phyloP scores from a whole-genome alignment of 768 basidiomycete genomes.

The Phanerochaete carnosa region DNA sequence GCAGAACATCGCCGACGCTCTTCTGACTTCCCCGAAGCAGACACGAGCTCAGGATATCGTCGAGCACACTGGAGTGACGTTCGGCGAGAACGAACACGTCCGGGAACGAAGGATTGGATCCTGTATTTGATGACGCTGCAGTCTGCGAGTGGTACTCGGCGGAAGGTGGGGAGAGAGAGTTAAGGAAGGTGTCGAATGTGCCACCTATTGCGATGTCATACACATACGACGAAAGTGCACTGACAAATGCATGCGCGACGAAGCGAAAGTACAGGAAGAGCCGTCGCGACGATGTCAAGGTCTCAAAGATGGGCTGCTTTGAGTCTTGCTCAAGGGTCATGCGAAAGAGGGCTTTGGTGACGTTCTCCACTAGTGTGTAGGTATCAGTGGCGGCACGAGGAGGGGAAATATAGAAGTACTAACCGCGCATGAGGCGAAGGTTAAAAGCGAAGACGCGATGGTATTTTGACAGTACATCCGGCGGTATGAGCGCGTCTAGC shows the following conservation, averaged over 20 bases:
- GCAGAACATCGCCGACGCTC: slow-evolving; percentile 60
- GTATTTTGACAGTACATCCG: slow-evolving; percentile 76
- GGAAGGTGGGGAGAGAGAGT: slow-evolving; percentile 11
- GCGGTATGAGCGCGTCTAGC: slow-evolving; percentile 68
- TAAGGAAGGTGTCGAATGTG: slow-evolving; percentile 70
- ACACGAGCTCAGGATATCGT: slow-evolving; percentile 75
- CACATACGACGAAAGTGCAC: slow-evolving; percentile 64
- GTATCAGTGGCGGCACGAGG: not conserved
- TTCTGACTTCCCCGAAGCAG: slow-evolving; percentile 67
- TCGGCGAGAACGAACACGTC: slow-evolving; percentile 73
- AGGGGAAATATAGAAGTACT: slow-evolving; percentile 13
- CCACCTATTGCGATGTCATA: slow-evolving; percentile 80
- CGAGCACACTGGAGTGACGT: slow-evolving; percentile 64
- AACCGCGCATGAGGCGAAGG: slow-evolving; percentile 76
- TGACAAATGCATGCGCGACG: slow-evolving; percentile 66
- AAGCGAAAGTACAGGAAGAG: slow-evolving; percentile 71
- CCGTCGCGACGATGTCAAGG: slow-evolving; percentile 47
- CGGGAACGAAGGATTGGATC: slow-evolving; percentile 33
- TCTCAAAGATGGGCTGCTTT: slow-evolving; percentile 53
- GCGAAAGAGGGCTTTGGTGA: slow-evolving; percentile 61
- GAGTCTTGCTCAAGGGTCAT: slow-evolving; percentile 41
- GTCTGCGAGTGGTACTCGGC: not conserved
- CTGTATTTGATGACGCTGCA: not conserved
- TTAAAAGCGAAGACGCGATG: slow-evolving; percentile 81
- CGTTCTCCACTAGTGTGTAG: slow-evolving; percentile 55